Conservation (phyloP, 352 stramenopile genomes). For the Phytophthora sansomeana region DNA sequence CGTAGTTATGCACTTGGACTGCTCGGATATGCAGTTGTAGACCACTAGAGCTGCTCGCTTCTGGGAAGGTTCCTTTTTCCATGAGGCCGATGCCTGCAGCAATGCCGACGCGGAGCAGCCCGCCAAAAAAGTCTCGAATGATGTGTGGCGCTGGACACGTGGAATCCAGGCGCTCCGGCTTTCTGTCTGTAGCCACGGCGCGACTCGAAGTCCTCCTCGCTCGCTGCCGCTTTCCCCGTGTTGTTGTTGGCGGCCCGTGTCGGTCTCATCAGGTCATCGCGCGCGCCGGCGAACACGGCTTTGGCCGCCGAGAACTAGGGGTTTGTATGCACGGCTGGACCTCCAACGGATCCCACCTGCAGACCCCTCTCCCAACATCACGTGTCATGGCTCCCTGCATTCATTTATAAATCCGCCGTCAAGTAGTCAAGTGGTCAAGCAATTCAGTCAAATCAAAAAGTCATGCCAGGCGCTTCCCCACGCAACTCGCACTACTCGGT, state of each 20-base stretch:
- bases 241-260: conserved; percentile 41
- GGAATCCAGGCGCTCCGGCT: conserved; percentile 31
- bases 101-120: neutral
- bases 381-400: conserved; percentile 21
- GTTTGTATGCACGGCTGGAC: conserved; percentile 28
- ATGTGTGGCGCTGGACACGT: conserved; percentile 26
- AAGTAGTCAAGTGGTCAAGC: conserved; percentile 25
- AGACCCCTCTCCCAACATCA: conserved; percentile 3
- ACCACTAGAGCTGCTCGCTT: too few species aligned
- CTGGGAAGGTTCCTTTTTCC: neutral
- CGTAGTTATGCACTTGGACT: too few species aligned
- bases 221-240: conserved; percentile 33
- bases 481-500: conserved; percentile 40
- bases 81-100: neutral
- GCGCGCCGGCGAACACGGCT: conserved; percentile 28
- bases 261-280: conserved; percentile 31
- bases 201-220: neutral
- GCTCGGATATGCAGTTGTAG: too few species aligned
- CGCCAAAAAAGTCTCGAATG: conserved; percentile 18
- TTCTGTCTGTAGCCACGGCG: conserved; percentile 21
- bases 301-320: conserved; percentile 20
- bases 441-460: conserved; percentile 12
- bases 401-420: conserved; percentile 36
- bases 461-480: conserved; percentile 39
- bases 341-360: conserved; percentile 13